phyloP scores from a whole-genome alignment of 805 yeast genomes.

The Candida caryicola region DNA sequence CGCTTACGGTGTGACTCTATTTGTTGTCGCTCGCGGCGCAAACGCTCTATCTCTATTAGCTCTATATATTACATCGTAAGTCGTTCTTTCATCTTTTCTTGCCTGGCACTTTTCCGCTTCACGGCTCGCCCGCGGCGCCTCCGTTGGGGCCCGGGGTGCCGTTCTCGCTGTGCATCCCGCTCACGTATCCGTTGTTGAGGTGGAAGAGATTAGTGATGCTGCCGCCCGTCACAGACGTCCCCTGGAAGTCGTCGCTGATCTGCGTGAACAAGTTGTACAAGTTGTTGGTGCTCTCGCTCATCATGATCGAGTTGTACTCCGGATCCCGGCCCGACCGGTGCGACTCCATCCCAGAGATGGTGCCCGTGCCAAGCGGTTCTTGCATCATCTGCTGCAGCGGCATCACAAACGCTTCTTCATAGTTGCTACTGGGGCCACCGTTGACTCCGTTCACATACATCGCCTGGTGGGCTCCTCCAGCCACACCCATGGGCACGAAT shows the following conservation, averaged over 20 bases:
- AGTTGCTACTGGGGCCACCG: background rate
- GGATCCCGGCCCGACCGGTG: background rate
- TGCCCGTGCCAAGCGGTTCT: background rate
- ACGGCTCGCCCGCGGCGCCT: background rate
- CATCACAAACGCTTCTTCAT: background rate
- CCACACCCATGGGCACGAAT: background rate
- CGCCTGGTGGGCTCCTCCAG: background rate
- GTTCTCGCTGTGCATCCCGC: background rate
- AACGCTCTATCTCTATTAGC: background rate
- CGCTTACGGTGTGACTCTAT: too few relatives aligned
- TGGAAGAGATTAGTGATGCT: constrained; percentile 24
- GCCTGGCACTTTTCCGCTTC: background rate
- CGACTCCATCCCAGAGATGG: background rate
- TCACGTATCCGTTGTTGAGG: constrained; percentile 10
- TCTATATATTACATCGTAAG: background rate
- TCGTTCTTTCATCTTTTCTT: background rate
- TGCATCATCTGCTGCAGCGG: background rate
- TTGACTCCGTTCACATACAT: background rate
- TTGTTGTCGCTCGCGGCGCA: background rate
- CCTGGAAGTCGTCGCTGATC: constrained; percentile 21
- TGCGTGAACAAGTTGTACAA: constrained; percentile 29
- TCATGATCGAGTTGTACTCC: constrained; percentile 2
- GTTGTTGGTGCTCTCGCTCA: constrained; percentile 31
- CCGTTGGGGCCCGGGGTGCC: background rate
- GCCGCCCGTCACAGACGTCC: background rate